Evolutionary conservation across 106 monocot genomes (phyloP).

Genomic region (Dendrobium officinale): DNA sequence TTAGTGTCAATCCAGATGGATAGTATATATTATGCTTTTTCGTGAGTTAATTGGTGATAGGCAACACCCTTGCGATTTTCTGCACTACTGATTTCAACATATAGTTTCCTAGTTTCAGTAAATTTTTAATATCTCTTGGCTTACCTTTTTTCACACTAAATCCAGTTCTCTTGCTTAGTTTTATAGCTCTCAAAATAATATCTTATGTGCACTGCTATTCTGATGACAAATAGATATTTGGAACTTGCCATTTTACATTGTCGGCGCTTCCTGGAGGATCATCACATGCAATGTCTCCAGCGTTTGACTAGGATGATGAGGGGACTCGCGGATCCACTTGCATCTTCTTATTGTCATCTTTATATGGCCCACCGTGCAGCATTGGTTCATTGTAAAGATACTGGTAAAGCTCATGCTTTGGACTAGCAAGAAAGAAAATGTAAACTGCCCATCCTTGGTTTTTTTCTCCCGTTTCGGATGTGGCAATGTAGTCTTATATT

Average conservation of each 20-base stretch:
- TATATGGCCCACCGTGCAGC: conserved; percentile 34
- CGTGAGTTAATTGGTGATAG: neutral
- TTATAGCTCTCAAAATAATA: neutral
- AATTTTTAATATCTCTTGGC: neutral
- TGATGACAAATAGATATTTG: conserved; percentile 22
- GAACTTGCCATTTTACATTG: conserved; percentile 43
- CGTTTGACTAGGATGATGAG: conserved; percentile 48
- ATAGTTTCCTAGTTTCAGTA: neutral
- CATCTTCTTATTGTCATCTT: conserved; percentile 44
- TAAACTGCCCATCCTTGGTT: neutral
- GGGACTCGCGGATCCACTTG: conserved; percentile 45
- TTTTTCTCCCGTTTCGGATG: neutral
- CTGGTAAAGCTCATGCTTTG: conserved; percentile 12
- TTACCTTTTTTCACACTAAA: neutral
- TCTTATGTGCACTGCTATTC: neutral
- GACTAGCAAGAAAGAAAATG: neutral
- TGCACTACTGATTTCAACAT: neutral
- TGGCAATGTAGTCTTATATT: neutral
- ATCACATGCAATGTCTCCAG: conserved; percentile 10
- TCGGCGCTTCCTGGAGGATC: conserved; percentile 32
- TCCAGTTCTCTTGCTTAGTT: neutral
- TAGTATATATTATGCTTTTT: too few relatives aligned
- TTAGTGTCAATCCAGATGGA: too few relatives aligned
- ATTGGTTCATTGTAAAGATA: conserved; percentile 13
- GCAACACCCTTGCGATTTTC: neutral